Evolutionary conservation across 2,329 filamentous ascomycete species (phyloP), one percentile per base, ranked within the genome.

Genomic region (Colletotrichum tanaceti): DNA sequence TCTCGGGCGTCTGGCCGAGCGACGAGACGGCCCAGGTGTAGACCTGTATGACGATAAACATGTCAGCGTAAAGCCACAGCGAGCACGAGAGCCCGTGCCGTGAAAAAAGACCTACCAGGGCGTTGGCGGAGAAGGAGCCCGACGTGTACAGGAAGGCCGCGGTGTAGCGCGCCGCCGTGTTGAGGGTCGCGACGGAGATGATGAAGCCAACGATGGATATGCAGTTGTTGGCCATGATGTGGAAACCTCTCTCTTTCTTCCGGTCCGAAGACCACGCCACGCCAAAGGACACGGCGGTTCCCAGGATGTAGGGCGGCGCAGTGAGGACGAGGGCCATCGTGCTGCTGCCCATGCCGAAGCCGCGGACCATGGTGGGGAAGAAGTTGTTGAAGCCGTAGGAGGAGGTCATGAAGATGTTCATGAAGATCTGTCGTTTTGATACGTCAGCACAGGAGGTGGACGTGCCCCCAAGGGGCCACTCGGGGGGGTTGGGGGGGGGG

Each of bases 281-380:
- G 3, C 79, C 67, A 43, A 83, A 80, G 2, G 81, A 81, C 13
- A 79, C 78, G n/a, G 78, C 78, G 7, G 79, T 81, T 0, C 83
- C 82, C 18, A 83, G 73, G 2, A 84, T 74, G 70, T 84, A 86
- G 0, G 84, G 84, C 0, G 84, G 84, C 54, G 77, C 79, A 0
- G 83, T 85, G 4, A 85, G 77, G 6, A 85, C 76, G 16, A 85
- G 73, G 16, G 77, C 82, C 64, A 80, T 74, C 5, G 79, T 84
- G 71, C 74, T 71, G 70, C 71, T 73, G 0, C 43, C 59, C 62
- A 75, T 79, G n/a, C 74, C 73, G 7, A 79, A 76, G 3, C 77
- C 75, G 6, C 65, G 70, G 44, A 80, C 76, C n/a, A 80, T 73
- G 0, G 77, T 79, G 1, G 76, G 72, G 65, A 73, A 77, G 69